Evolutionary conservation across 305 asterid genomes (phyloP).

Genomic region (Vinca major): DNA sequence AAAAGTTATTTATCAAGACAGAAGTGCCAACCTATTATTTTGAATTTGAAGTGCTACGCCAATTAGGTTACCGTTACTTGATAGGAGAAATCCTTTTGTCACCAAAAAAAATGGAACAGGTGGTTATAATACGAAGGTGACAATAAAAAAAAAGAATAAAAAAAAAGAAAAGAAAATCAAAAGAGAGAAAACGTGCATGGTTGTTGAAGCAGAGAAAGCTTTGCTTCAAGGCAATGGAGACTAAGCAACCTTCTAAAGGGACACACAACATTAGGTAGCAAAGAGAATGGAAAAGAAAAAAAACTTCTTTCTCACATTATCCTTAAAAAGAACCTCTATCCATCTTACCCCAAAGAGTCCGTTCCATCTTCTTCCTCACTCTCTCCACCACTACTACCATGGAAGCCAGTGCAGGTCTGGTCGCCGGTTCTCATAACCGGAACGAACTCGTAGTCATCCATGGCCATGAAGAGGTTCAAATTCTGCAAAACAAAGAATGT

Average conservation of each 20-base stretch:
- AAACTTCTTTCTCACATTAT: slow-evolving; percentile 12
- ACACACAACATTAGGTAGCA: slow-evolving; percentile 38
- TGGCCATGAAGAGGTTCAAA: slow-evolving; percentile 87
- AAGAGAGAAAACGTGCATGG: slow-evolving; percentile 13
- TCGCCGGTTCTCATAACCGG: slow-evolving; percentile 98
- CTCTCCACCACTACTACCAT: slow-evolving; percentile 28
- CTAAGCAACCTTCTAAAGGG: slow-evolving; percentile 59
- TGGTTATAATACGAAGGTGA: too few relatives aligned
- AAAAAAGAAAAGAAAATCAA: background rate
- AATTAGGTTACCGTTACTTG: too few relatives aligned
- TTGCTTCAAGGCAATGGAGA: slow-evolving; percentile 95
- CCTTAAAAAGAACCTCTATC: slow-evolving; percentile 35
- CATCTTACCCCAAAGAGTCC: slow-evolving; percentile 22
- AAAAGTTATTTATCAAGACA: too few relatives aligned
- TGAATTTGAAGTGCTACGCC: too few relatives aligned
- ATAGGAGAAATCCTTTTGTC: too few relatives aligned
- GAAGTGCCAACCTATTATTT: too few relatives aligned
- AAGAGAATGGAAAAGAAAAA: slow-evolving; percentile 17
- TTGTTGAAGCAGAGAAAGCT: slow-evolving; percentile 70
- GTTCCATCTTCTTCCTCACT: slow-evolving; percentile 11
- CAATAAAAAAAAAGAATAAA: too few relatives aligned
- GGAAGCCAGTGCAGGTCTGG: slow-evolving; percentile 98
- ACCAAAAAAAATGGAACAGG: too few relatives aligned
- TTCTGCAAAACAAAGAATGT: slow-evolving; percentile 11
- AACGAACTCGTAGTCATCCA: slow-evolving; percentile 96